Evolutionary conservation across 192 early-diverging fungal genomes (phyloP).

Genomic region (Chytriomyces sp.): DNA sequence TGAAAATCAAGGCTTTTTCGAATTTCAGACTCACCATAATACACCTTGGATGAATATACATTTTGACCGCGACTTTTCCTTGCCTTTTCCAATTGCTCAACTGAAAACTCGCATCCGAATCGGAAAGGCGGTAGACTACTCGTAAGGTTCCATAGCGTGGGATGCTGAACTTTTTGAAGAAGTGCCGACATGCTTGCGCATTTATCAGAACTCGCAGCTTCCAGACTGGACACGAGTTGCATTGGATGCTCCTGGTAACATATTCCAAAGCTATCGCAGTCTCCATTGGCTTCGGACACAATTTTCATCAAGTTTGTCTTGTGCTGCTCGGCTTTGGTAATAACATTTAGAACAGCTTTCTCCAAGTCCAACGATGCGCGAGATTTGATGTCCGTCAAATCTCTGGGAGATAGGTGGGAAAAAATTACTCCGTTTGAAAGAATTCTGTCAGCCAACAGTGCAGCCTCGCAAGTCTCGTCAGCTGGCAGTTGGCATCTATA

Average conservation of each 20-base stretch:
- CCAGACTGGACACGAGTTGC: neutral
- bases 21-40: neutral
- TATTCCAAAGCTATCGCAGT: neutral
- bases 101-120: neutral
- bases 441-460: no score
- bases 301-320: neutral
- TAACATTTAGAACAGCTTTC: neutral
- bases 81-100: neutral
- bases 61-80: neutral
- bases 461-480: no score
- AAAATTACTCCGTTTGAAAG: no score
- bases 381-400: no score
- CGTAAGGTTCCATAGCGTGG: neutral
- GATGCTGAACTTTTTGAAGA: slow-evolving; percentile 1
- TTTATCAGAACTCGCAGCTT: no score
- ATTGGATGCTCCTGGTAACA: neutral
- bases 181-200: neutral
- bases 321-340: neutral
- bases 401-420: no score
- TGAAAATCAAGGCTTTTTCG: no score
- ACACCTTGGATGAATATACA: neutral
- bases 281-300: neutral
- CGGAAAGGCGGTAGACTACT: neutral
- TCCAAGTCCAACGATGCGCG: neutral
- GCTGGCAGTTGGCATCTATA: no score